Percentiles rank a stretch among this genome's conserved stretches.
Conservation (phyloP, 768 basidiomycete species). For the Lentinula guzmanii region DNA sequence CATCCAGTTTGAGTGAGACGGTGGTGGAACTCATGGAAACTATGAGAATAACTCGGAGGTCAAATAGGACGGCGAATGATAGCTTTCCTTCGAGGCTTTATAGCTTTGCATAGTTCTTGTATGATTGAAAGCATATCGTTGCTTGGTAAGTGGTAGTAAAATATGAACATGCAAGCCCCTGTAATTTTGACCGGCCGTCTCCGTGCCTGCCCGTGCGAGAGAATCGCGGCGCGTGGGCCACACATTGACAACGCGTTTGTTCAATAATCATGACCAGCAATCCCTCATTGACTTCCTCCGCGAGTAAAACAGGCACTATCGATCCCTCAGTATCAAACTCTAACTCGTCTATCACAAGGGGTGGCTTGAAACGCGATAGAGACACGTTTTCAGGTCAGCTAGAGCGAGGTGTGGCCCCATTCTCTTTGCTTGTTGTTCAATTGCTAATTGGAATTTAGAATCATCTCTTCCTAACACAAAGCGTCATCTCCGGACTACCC, state of each 20-base stretch:
- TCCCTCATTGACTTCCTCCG: background rate
- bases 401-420: background rate
- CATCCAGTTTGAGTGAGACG: background rate
- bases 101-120: background rate
- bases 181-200: background rate
- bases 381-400: conserved; percentile 13
- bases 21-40: background rate
- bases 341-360: background rate
- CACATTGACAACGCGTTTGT: background rate
- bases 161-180: background rate
- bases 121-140: background rate
- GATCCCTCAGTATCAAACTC: no score
- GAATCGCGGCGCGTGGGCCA: background rate
- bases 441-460: background rate
- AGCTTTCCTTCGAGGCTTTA: background rate
- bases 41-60: background rate
- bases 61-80: no score
- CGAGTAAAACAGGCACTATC: background rate
- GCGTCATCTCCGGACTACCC: conserved; percentile 3
- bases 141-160: background rate
- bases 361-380: conserved; percentile 1
- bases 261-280: background rate
- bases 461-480: conserved; percentile 1
- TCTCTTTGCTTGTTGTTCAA: background rate
- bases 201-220: background rate